Percentiles rank a stretch among this genome's conserved stretches.
Conservation (phyloP, 163 green algal genomes). For the Chlorella variabilis region DNA sequence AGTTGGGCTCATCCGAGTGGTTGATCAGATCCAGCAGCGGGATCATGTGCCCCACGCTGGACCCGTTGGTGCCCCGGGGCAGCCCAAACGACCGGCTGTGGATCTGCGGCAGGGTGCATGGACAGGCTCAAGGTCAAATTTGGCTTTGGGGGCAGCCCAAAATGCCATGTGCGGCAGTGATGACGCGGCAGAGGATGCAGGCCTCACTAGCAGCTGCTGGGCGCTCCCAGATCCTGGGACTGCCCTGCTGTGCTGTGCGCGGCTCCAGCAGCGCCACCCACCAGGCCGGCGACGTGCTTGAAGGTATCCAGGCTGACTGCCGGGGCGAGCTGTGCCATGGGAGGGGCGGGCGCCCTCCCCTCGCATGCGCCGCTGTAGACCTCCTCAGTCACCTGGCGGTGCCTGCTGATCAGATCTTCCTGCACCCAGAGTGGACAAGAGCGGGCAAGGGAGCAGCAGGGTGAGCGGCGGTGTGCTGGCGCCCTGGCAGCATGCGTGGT, state of each 20-base stretch:
- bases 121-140: too few relatives aligned
- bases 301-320: constrained; percentile 8
- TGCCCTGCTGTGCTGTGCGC: too few relatives aligned
- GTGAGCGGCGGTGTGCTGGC: too few relatives aligned
- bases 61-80: neutral
- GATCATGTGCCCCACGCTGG: neutral
- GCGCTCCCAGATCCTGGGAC: too few relatives aligned
- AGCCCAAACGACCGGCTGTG: constrained; percentile 25
- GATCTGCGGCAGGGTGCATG: neutral
- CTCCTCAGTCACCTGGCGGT: constrained; percentile 14
- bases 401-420: neutral
- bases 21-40: constrained; percentile 36
- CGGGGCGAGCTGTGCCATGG: neutral
- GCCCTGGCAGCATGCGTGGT: too few relatives aligned
- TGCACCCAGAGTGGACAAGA: neutral
- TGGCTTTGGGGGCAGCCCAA: too few relatives aligned
- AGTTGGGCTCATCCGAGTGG: constrained; percentile 22
- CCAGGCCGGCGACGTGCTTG: constrained; percentile 9
- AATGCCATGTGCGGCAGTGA: too few relatives aligned
- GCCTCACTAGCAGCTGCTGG: too few relatives aligned
- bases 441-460: too few relatives aligned
- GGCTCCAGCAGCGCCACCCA: too few relatives aligned
- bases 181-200: too few relatives aligned
- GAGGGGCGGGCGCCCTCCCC: neutral
- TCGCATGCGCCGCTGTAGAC: constrained; percentile 17